A percentile compares a stretch with the other conserved stretches of the same genome.
phyloP scores from a whole-genome alignment of 2,329 filamentous ascomycete species.

The Trichoderma cornu-damae region DNA sequence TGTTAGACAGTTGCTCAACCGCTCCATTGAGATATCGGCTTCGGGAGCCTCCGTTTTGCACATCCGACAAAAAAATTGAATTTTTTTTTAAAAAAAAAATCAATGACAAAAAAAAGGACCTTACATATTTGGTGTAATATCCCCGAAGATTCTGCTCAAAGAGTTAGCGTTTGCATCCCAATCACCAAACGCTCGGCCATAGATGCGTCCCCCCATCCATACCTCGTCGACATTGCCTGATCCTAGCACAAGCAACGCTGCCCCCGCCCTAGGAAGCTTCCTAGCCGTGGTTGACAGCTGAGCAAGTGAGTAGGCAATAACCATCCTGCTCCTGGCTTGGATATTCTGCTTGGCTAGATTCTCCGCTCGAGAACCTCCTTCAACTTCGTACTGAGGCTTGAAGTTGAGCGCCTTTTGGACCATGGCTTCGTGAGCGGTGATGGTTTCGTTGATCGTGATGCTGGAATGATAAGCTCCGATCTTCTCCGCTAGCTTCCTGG shows the following conservation, averaged over 20 bases:
- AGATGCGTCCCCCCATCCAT: no score
- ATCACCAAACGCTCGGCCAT: neutral
- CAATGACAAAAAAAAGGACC: no score
- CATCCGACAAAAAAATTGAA: no score
- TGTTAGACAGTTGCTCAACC: no score
- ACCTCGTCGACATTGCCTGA: constrained; percentile 29
- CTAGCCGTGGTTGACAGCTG: constrained; percentile 26
- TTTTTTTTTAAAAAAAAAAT: no score
- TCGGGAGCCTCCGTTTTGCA: no score
- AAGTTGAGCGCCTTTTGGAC: constrained; percentile 53
- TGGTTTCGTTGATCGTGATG: constrained; percentile 59
- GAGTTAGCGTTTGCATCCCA: neutral
- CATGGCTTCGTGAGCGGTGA: neutral
- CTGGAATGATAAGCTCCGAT: constrained; percentile 71
- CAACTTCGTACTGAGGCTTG: constrained; percentile 41
- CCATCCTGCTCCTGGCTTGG: constrained; percentile 60
- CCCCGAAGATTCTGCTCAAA: neutral
- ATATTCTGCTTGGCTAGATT: constrained; percentile 59
- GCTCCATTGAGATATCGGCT: no score
- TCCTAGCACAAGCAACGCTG: constrained; percentile 28
- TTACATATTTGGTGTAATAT: no score
- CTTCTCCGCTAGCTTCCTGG: constrained; percentile 52
- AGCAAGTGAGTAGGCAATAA: constrained; percentile 39
- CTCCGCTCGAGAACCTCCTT: constrained; percentile 40
- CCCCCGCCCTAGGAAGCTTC: constrained; percentile 23